Evolutionary conservation across 192 early-diverging fungal species (phyloP), one percentile per base, ranked within the genome.

Genomic region (Coemansia aciculifera): DNA sequence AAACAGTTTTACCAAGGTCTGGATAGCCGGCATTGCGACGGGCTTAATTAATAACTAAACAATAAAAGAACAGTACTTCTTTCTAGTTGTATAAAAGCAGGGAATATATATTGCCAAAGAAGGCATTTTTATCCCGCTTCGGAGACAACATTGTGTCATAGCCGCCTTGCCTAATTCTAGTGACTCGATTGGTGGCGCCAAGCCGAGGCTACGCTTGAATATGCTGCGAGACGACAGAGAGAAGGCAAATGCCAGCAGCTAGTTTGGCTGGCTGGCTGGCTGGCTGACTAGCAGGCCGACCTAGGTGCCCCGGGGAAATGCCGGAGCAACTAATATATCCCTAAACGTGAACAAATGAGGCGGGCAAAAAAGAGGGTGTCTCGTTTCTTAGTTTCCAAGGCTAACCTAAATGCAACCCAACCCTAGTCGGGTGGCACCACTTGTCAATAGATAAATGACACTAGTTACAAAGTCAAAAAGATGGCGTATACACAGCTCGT

Each of bases 21-120:
- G 64, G 54, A 52, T 27, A 15, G 31, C 36, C 12, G 21, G 38
- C 65, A 67, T 67, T 13, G 54, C 17, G 54, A 32, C 57, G 51
- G n/a, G n/a, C 36, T 11, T 38, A 10, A 11, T 37, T 27, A 27
- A 27, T 27, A 8, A 27, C n/a, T 34, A 34, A 32, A 36, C 34
- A 7, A 59, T 5, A 37, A 29, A 36, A 13, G 44, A 51, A 51
- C 54, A 48, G 19, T 19, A 21, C 19, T 46, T 4, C 21, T 48
- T 21, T 40, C 11, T 3, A 40, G 19, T 21, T 54, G 3, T 29
- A 15, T 29, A 29, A 13, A 54, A 29, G 1, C 27, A 15, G 12
- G 11, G 34, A 7, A 29, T 57, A 17, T 15, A 29, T 57, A 17
- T 15, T 17, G 29, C 15, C 31, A 15, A 32, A 15, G 17, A 17